Conservation (phyloP, 306 rosid genomes). For the Senna tora region DNA sequence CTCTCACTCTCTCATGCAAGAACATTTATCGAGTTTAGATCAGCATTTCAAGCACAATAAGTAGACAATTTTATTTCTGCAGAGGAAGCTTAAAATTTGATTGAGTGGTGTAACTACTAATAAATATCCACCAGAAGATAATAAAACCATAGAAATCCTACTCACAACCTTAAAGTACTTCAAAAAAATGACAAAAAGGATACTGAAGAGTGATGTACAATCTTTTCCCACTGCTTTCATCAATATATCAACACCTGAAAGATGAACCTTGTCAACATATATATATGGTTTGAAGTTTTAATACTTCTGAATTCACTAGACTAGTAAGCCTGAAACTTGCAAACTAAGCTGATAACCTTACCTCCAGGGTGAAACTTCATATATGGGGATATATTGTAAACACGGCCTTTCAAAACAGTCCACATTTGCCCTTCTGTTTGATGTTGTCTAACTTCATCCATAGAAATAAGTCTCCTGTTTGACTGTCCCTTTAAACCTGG, state of each 20-base stretch:
- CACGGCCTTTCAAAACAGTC: conserved; percentile 94
- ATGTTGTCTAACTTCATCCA: conserved; percentile 83
- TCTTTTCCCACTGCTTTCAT: conserved; percentile 95
- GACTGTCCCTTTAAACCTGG: conserved; percentile 90
- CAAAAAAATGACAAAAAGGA: conserved; percentile 57
- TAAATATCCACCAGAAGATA: conserved; percentile 6
- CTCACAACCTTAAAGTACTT: conserved; percentile 22
- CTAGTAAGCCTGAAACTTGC: conserved; percentile 18
- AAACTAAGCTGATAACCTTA: conserved; percentile 42
- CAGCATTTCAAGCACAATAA: conserved; percentile 19
- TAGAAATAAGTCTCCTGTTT: conserved; percentile 77
- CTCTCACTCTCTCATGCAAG: conserved; percentile 13
- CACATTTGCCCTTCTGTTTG: conserved; percentile 83
- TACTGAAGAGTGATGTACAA: conserved; percentile 92
- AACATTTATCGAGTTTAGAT: conserved; percentile 22
- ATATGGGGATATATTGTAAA: conserved; percentile 85
- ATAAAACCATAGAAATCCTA: conserved; percentile 13
- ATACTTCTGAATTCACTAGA: conserved; percentile 1
- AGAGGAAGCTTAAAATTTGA: conserved; percentile 11
- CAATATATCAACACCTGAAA: conserved; percentile 87
- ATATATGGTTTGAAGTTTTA: background rate
- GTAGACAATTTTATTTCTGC: background rate
- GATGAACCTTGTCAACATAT: conserved; percentile 9
- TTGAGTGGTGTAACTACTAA: conserved; percentile 1
- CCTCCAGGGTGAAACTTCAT: conserved; percentile 99